Base-by-base conservation (phyloP, 148 eudicot species). In the Nepenthes gracilis region DNA sequence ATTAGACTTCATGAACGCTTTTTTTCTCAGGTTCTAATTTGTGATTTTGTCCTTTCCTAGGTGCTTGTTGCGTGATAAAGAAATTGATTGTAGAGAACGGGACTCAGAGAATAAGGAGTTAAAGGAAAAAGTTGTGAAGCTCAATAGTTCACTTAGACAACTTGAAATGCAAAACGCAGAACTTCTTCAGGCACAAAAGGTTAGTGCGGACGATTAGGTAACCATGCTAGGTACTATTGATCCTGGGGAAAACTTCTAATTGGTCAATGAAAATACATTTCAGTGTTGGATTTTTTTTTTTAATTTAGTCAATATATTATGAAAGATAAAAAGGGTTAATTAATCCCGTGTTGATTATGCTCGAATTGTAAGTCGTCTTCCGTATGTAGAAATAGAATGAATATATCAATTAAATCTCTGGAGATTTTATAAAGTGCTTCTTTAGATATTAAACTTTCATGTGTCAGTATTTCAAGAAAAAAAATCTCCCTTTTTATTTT, bases 21-120 rank as follows among this genome's bases (percentile, higher is more conserved):
- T 45, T 45, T 45, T 49, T 49, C n/a, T 3, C 6, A n/a, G 53
- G 9, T 50, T 23, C 48, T 54, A 0, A 47, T 43, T 7, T 51
- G 43, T 56, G 43, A 4, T 8, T 57, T 13, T 36, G 59, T 33
- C 33, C 35, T 57, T 63, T 33, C 33, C 35, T 57, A 94, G 99
- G 78, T 94, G 99, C 68, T 75, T 75, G 72, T 76, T 78, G 53
- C 75, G 88, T 50, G 99, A 83, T 68, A 81, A 73, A 60, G 99
- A 94, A 77, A 82, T 86, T 55, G 81, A 73, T 43, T 76, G 87
- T 64, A 81, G 91, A 67, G 99, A 94, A 78, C 89, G 82, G 58
- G 97, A 89, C 69, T 71, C 80, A 1, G 95, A 81, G 77, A 86
- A 86, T 43, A 84, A 79, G 63, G 92, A 86, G 8, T 57, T 94